Evolutionary conservation across 331 rosid species (phyloP), one percentile per base, ranked within the genome.

Genomic region (Saraca asoca): DNA sequence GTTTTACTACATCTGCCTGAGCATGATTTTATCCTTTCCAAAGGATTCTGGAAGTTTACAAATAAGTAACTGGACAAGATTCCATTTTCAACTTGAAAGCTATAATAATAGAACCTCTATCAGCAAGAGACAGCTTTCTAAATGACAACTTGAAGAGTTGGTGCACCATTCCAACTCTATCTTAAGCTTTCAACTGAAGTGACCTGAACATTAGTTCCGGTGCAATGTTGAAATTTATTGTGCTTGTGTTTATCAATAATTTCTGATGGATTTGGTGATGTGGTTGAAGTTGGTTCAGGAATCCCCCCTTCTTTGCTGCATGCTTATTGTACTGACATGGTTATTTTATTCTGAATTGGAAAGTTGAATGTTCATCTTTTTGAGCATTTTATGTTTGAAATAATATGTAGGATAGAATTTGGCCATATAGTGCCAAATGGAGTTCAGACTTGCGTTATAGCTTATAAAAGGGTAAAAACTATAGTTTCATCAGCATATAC

Each of bases 1-100:
- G 39, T 73, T 41, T 56, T 49, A 38, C 31, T 7, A 50, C 58
- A 62, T 74, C 33, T 50, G 31, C 39, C 52, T 9, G 42, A 12
- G 56, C 34, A 8, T 42, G 69, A 37, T 31, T 37, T 17, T 50
- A 8, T 44, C 45, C 33, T 7, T 6, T 42, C 20, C 13, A 0
- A 24, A 12, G 14, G 53, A 19, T 42, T 29, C 53, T 53, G 29
- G 34, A 24, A 41, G 10, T 5, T 66, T 4, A 1, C n/a, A 51
- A 41, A 38, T 24, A 12, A 18, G 6, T 33, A 6, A 24, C 31
- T 24, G 31, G 1, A 3, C 1, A 24, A 24, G 31, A 24, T 24
- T 24, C 31, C 31, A 24, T 24, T 24, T 24, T 24, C 31, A 24
- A 55, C 17, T 53, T 52, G 15, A 29, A 57, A 46, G 56, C 31